Percentiles rank a stretch among this genome's conserved stretches.
Evolutionary conservation across 306 rosid species (phyloP).

Genomic region (Hylodesmum podocarpum): DNA sequence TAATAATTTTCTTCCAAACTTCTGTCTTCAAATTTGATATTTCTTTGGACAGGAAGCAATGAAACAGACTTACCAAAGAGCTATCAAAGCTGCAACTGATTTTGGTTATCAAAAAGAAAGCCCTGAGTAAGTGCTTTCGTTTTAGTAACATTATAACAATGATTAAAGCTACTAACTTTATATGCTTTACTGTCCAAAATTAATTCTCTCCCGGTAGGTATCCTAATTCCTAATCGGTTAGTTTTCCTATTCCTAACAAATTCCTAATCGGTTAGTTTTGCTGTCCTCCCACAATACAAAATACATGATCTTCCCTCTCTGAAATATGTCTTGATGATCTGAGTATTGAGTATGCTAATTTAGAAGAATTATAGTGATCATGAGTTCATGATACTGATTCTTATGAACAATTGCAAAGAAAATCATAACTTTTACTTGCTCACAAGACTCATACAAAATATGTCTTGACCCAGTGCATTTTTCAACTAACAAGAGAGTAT

Average conservation of each 20-base stretch:
- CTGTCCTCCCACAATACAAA: neutral
- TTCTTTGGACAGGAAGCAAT: conserved; percentile 71
- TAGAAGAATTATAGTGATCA: neutral
- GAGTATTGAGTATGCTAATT: neutral
- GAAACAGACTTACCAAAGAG: conserved; percentile 92
- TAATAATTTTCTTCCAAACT: neutral
- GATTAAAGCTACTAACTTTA: neutral
- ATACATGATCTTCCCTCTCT: neutral
- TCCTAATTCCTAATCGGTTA: neutral
- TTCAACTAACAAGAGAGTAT: neutral
- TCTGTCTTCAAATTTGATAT: neutral
- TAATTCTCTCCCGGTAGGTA: neutral
- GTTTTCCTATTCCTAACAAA: neutral
- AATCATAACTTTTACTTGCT: neutral
- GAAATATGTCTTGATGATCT: neutral
- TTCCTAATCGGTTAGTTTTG: neutral
- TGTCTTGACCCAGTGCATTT: neutral
- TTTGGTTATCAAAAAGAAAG: conserved; percentile 87
- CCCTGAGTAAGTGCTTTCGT: conserved; percentile 80
- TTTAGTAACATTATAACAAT: neutral
- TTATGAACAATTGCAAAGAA: neutral
- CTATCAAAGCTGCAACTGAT: conserved; percentile 78
- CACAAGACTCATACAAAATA: neutral
- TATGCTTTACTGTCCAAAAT: neutral
- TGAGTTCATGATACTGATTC: neutral